Conservation (phyloP, 352 stramenopile genomes). For the Phytopythium montanum region DNA sequence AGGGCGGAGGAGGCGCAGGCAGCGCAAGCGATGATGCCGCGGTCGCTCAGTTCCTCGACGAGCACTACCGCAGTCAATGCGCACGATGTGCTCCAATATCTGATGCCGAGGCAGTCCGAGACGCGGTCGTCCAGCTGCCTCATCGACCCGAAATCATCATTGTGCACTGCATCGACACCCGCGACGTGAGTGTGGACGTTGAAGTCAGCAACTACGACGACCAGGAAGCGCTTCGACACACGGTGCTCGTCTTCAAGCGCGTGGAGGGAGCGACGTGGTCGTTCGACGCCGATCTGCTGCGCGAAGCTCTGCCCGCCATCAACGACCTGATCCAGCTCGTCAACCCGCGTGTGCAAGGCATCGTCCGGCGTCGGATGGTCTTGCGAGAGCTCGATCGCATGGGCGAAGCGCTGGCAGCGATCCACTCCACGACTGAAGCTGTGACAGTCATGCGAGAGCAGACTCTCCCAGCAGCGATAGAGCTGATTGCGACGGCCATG, state of each 20-base stretch:
- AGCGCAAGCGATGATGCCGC: neutral
- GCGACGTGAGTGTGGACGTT: slow-evolving; percentile 17
- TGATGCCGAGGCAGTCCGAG: neutral
- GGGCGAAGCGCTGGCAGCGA: slow-evolving; percentile 10
- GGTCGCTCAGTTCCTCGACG: neutral
- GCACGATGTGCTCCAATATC: neutral
- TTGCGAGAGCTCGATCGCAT: slow-evolving; percentile 20
- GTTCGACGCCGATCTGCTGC: slow-evolving; percentile 60
- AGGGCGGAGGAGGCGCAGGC: neutral
- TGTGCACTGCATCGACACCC: slow-evolving; percentile 18
- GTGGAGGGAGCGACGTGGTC: slow-evolving; percentile 42
- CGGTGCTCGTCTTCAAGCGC: slow-evolving; percentile 42
- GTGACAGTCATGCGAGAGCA: slow-evolving; percentile 7
- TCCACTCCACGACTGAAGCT: neutral
- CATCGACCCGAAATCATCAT: slow-evolving; percentile 17
- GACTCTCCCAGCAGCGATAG: slow-evolving; percentile 22
- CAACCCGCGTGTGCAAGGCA: slow-evolving; percentile 45
- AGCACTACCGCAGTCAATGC: neutral
- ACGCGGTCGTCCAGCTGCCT: slow-evolving; percentile 11
- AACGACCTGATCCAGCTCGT: slow-evolving; percentile 40
- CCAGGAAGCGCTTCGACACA: slow-evolving; percentile 12
- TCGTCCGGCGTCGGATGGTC: slow-evolving; percentile 31
- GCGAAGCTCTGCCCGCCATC: slow-evolving; percentile 31
- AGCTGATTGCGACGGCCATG: slow-evolving; percentile 24
- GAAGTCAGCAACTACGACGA: neutral